Evolutionary conservation across 345 rosid genomes (phyloP).

Genomic region (Gossypium arboreum): DNA sequence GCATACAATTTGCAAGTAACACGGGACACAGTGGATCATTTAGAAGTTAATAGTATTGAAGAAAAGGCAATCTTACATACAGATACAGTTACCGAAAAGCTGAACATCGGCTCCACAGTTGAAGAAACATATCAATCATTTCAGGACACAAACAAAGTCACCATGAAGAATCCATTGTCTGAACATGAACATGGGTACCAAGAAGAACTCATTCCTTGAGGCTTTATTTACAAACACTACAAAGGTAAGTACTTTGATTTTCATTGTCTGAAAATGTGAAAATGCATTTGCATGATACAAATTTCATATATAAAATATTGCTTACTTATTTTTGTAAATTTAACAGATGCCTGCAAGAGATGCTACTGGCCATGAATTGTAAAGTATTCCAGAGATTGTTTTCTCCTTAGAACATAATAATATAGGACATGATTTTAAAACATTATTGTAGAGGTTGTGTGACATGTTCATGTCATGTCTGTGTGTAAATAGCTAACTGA

Average conservation of each 20-base stretch:
- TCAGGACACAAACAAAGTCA: neutral
- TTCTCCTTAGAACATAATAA: neutral
- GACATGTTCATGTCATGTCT: neutral
- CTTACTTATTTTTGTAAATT: neutral
- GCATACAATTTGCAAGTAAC: constrained; percentile 13
- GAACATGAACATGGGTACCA: neutral
- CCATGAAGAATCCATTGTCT: constrained; percentile 6
- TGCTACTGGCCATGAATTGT: constrained; percentile 5
- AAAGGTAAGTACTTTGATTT: neutral
- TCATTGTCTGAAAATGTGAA: neutral
- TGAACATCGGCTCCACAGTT: neutral
- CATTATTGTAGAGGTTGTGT: neutral
- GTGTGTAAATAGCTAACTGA: neutral
- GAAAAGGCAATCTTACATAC: neutral
- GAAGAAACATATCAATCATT: constrained; percentile 9
- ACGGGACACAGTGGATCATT: constrained; percentile 18
- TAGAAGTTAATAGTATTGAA: constrained; percentile 20
- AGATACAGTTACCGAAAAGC: constrained; percentile 4
- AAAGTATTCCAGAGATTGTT: neutral
- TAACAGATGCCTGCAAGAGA: constrained; percentile 10
- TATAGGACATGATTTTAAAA: neutral
- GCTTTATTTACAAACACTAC: neutral
- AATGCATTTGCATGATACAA: neutral
- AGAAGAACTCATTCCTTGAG: constrained; percentile 13
- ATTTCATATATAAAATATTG: neutral